Conservation (phyloP, 371 early-diverging fungal genomes). For the Fennellomyces sp. region DNA sequence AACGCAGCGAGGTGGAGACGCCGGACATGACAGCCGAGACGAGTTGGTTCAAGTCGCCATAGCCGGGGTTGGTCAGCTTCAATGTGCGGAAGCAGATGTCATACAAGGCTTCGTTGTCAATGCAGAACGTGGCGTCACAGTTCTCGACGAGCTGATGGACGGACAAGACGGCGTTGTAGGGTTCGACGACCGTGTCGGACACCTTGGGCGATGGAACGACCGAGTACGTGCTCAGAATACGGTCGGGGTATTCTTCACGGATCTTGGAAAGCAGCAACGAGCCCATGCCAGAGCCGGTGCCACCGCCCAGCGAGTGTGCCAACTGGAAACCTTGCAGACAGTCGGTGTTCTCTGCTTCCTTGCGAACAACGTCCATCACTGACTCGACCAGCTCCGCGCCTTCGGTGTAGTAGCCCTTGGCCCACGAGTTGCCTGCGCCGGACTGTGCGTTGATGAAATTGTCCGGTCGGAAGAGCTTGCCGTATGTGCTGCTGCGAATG, state of each 20-base stretch:
- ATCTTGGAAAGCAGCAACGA: slow-evolving; percentile 86
- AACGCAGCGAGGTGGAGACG: slow-evolving; percentile 96
- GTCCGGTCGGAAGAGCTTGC: slow-evolving; percentile 85
- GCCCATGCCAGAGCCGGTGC: slow-evolving; percentile 89
- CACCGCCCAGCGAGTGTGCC: slow-evolving; percentile 86
- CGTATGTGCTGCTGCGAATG: slow-evolving; percentile 75
- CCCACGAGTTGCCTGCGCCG: slow-evolving; percentile 94
- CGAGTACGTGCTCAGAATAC: slow-evolving; percentile 94
- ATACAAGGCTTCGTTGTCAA: slow-evolving; percentile 98
- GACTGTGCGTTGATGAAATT: slow-evolving; percentile 87
- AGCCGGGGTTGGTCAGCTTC: slow-evolving; percentile 79
- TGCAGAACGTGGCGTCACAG: slow-evolving; percentile 97
- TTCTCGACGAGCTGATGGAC: slow-evolving; percentile 91
- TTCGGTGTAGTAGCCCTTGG: too few species aligned
- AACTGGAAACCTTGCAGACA: slow-evolving; percentile 90
- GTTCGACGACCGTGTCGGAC: slow-evolving; percentile 96
- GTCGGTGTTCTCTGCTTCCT: slow-evolving; percentile 85
- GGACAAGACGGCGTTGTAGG: slow-evolving; percentile 89
- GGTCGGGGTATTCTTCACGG: slow-evolving; percentile 92
- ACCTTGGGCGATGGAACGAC: too few species aligned
- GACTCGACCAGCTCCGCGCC: slow-evolving; percentile 88
- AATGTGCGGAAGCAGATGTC: slow-evolving; percentile 88
- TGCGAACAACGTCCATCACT: slow-evolving; percentile 84
- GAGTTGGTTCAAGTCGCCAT: slow-evolving; percentile 83
- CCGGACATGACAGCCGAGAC: slow-evolving; percentile 93